Evolutionary conservation across 345 rosid genomes (phyloP).

Genomic region (Chamaenerion angustifolium): DNA sequence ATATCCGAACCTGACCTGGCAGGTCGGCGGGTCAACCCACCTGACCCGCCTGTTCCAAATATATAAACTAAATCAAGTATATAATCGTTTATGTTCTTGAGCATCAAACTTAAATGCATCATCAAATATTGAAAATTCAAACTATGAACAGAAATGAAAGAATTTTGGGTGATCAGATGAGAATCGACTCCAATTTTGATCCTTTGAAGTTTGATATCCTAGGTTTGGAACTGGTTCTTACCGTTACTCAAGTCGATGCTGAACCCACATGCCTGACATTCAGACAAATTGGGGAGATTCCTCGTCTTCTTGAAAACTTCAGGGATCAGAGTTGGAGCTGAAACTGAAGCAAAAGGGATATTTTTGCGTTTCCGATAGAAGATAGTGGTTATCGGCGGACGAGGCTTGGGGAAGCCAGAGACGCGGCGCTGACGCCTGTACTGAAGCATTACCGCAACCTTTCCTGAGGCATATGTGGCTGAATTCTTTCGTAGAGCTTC

Average conservation of each 20-base stretch:
- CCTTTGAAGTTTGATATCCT: slow-evolving; percentile 43
- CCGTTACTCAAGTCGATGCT: slow-evolving; percentile 25
- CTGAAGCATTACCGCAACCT: not conserved
- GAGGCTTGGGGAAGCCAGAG: not conserved
- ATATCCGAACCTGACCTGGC: too few relatives aligned
- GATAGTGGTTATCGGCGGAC: not conserved
- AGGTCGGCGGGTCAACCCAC: too few relatives aligned
- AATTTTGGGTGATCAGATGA: too few relatives aligned
- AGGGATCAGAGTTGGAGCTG: too few relatives aligned
- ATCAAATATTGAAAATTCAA: too few relatives aligned
- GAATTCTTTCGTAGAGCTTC: slow-evolving; percentile 2
- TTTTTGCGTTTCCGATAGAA: not conserved
- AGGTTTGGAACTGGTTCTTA: slow-evolving; percentile 21
- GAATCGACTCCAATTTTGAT: too few relatives aligned
- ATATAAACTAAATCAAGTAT: too few relatives aligned
- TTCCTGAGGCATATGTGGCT: not conserved
- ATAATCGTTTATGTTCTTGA: too few relatives aligned
- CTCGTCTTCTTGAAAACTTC: slow-evolving; percentile 25
- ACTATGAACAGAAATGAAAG: too few relatives aligned
- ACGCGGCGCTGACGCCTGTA: slow-evolving; percentile 9
- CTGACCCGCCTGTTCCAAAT: too few relatives aligned
- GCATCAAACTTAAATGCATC: too few relatives aligned
- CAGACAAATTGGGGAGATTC: too few relatives aligned
- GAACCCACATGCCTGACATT: slow-evolving; percentile 45
- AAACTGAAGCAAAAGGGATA: not conserved